Base-by-base conservation (phyloP, 805 yeast genomes). In the Candida jianshihensis region DNA sequence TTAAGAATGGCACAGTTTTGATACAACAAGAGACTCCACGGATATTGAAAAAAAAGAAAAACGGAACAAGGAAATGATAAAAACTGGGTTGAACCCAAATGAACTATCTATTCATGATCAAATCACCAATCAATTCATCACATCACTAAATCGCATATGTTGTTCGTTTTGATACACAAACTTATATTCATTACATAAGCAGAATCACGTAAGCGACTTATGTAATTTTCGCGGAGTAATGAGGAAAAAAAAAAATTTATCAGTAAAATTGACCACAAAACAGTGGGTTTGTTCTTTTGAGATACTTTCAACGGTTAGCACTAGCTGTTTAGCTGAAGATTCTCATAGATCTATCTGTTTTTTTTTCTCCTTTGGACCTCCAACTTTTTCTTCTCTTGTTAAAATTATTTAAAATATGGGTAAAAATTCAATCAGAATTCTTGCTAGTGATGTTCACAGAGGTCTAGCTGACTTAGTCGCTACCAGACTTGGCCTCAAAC, bases 401-500 rank as follows among this genome's bases (percentile, higher is more conserved):
- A 24, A 6, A 10, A 8, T 8, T 24, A 10, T 11, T 8, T 24
- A 24, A 13, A 14, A 26, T 14, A 81, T 82, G 89, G 78, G 88
- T 13, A 75, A 85, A 30, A 79, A 80, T 54, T 74, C 82, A 25
- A 80, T 80, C 58, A 80, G 78, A 49, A 61, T 80, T 35, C 61
- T 80, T 36, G 82, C 87, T 26, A 73, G 80, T 38, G 84, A 80
- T 51, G 73, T 76, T 36, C 84, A 80, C 57, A 64, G 81, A 39
- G 80, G 78, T 14, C 63, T 80, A 32, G 86, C 87, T 5, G 80
- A 77, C 56, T 67, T 76, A n/a, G 85, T 80, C 30, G 74, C 84
- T 15, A 65, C 68, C 39, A 66, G 81, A 33, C 60, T 80, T 21
- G 85, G 86, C 8, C 53, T 75, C 32, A 68, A 69, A 28, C 61